Evolutionary conservation across 2,329 filamentous ascomycete genomes (phyloP), one percentile per base, ranked within the genome.

Genomic region (Knoxdaviesia proteae): DNA sequence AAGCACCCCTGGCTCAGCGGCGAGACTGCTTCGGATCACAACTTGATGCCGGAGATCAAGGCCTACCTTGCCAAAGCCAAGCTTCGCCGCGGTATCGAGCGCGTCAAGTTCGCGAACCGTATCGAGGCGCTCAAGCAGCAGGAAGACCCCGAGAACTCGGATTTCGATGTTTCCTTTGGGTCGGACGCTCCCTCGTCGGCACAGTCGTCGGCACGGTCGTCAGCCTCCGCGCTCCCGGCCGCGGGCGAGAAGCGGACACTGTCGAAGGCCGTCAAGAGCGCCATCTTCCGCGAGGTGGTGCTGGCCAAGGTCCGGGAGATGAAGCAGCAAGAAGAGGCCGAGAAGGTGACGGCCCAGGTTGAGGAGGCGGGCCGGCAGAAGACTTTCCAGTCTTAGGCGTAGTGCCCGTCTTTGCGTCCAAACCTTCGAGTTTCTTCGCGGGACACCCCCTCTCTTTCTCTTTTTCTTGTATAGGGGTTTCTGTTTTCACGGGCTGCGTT

Each of bases 61-160:
- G 80, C 86, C 42, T 93, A 90, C 66, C 84, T 92, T 61, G 80
- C 87, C 48, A 86, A 86, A 61, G 84, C 84, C 45, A 84, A 86
- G 48, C 80, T 98, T 51, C 81, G 81, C 60, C 81, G 88, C 49
- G 88, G 87, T 53, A 92, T 98, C 63, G 84, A 96, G 61, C 78
- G 94, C 54, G 82, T 96, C 67, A 94, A 93, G 64, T 75, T 98
- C 43, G 77, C 84, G 49, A 94, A 94, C 63, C 83, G 88, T 49
- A 96, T 98, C 63, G 84, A 94, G 58, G 73, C 82, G 33, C 79
- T 98, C 64, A 93, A 86, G 64, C 80, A 92, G 66, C 87, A 94
- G 54, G 86, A 94, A 49, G 84, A 80, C 49, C 65, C 68, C 5
- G 76, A 90, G 46, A 76, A 84, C 49, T 80, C 82, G 45, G 77